Conservation (phyloP, 805 yeast species). For the Trichomonascus vanleenenianus region DNA sequence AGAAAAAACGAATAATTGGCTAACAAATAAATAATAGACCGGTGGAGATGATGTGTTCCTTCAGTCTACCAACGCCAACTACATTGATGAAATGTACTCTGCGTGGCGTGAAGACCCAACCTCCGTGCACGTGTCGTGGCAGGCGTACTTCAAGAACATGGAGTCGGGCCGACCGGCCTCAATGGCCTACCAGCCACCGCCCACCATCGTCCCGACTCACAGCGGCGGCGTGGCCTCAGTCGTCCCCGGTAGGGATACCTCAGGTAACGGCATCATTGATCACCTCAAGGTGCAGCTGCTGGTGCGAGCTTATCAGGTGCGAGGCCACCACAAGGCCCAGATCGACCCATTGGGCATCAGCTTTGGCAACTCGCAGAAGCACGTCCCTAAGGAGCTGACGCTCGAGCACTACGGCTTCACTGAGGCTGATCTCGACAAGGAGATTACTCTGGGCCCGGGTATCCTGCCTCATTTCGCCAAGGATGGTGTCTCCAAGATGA, state of each 20-base stretch:
- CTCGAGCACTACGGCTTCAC: constrained; percentile 88
- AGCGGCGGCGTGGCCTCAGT: constrained; percentile 66
- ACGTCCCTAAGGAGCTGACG: constrained; percentile 77
- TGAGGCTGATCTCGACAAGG: constrained; percentile 73
- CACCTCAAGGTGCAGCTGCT: constrained; percentile 93
- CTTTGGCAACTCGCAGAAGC: constrained; percentile 50
- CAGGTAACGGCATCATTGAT: constrained; percentile 61
- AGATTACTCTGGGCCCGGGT: constrained; percentile 93
- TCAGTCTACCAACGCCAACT: constrained; percentile 77
- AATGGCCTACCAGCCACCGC: constrained; percentile 83
- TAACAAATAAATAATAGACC: too few relatives aligned
- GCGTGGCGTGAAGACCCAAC: constrained; percentile 89
- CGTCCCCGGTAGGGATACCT: constrained; percentile 37
- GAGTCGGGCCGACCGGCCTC: constrained; percentile 61
- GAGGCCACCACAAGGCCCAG: constrained; percentile 94
- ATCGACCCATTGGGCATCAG: constrained; percentile 93
- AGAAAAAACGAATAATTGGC: too few relatives aligned
- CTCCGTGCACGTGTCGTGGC: constrained; percentile 94
- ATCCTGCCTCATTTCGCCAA: constrained; percentile 85
- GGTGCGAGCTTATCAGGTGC: constrained; percentile 97
- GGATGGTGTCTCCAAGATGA: constrained; percentile 54
- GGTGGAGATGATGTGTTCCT: constrained; percentile 62
- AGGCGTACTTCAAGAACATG: constrained; percentile 85
- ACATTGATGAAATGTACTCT: constrained; percentile 95
- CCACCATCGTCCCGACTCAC: constrained; percentile 76